Evolutionary conservation across 2,329 filamentous ascomycete genomes (phyloP).

Genomic region (Scedosporium minutisporum): DNA sequence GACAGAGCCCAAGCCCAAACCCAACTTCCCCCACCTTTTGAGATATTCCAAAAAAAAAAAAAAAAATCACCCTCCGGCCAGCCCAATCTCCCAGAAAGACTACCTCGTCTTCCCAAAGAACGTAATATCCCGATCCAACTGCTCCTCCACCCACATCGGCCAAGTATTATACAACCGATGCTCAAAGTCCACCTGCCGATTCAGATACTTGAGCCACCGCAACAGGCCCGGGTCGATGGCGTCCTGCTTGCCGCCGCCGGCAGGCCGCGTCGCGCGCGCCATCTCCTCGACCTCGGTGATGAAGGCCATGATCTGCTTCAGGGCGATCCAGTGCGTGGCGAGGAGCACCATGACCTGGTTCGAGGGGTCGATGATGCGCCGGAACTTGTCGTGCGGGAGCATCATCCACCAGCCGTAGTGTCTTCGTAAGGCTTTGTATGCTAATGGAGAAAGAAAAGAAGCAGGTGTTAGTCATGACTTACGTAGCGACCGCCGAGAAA

Average conservation of each 20-base stretch:
- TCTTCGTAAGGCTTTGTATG: conserved; percentile 37
- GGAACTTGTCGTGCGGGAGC: conserved; percentile 42
- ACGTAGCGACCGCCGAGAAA: not conserved
- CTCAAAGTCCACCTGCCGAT: conserved; percentile 33
- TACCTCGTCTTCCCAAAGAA: conserved; percentile 30
- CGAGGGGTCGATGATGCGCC: conserved; percentile 35
- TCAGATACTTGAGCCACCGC: conserved; percentile 42
- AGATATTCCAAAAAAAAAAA: not conserved
- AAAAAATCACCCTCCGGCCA: too few species aligned
- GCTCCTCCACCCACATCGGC: conserved; percentile 45
- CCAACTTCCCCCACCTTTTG: too few species aligned
- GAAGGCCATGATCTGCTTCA: conserved; percentile 44
- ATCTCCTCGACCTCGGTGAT: conserved; percentile 32
- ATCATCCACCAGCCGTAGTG: conserved; percentile 51
- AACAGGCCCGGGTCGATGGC: conserved; percentile 32
- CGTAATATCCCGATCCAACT: conserved; percentile 32
- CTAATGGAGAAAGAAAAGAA: conserved; percentile 17
- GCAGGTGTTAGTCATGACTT: not conserved
- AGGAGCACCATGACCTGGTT: conserved; percentile 38
- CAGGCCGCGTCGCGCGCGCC: conserved; percentile 19
- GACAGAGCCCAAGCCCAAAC: too few species aligned
- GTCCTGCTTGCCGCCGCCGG: conserved; percentile 10
- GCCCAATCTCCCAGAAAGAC: not conserved
- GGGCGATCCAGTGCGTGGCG: conserved; percentile 43
- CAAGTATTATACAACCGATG: conserved; percentile 39